These are phyloP conservation scores for Oldenlandia corymbosa DNA, from an alignment of 257 asterid genomes.

Conservation along the genomic window DNA sequence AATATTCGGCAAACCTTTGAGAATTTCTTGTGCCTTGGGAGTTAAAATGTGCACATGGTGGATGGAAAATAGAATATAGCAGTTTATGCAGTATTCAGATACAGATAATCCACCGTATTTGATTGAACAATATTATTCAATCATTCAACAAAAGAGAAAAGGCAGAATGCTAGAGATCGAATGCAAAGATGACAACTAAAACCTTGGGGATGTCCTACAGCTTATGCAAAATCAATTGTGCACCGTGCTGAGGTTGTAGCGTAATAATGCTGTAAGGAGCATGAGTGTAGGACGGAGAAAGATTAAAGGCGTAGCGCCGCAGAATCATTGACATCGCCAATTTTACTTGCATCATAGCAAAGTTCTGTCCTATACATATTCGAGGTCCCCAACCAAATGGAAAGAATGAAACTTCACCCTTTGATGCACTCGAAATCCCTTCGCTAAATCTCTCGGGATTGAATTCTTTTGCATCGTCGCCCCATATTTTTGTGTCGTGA, in stretches of 20 bases:
- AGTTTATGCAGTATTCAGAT: no score
- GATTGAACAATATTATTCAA: no score
- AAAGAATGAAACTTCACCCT: constrained; percentile 7
- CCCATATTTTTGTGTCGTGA: constrained; percentile 1
- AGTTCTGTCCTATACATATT: constrained; percentile 4
- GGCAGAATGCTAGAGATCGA: no score
- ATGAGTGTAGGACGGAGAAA: constrained; percentile 26
- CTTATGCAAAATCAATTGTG: constrained; percentile 17
- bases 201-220: not conserved
- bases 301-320: constrained; percentile 14
- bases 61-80: no score
- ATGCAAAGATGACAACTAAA: no score
- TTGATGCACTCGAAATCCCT: constrained; percentile 19
- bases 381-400: constrained; percentile 28
- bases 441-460: constrained; percentile 23
- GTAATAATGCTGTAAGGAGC: constrained; percentile 14
- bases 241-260: constrained; percentile 23
- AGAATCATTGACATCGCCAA: constrained; percentile 21
- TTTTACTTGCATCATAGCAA: constrained; percentile 22
- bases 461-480: constrained; percentile 26
- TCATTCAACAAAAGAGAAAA: no score
- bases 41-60: no score
- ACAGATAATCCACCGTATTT: no score
- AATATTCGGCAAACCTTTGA: no score
- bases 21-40: no score